These are phyloP conservation scores for Ganoderma sinense DNA, from an alignment of 1,284 basidiomycete genomes.

Conservation along the genomic window DNA sequence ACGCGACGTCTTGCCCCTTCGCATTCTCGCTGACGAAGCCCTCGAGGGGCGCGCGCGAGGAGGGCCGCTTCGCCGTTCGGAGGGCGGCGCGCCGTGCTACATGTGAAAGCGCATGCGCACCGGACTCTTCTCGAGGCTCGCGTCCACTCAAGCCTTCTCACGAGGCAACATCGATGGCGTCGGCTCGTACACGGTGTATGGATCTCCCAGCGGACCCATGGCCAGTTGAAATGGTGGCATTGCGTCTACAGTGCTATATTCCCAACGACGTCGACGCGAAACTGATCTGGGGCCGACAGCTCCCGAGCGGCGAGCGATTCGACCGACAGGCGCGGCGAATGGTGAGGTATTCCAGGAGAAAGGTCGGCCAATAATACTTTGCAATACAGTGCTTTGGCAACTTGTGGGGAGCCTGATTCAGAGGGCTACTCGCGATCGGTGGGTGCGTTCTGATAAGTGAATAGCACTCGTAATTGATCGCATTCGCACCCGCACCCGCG, in stretches of 20 bases:
- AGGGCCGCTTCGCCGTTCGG: too few species aligned
- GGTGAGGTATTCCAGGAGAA: neutral
- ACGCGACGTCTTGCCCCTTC: neutral
- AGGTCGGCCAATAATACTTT: neutral
- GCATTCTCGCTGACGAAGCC: neutral
- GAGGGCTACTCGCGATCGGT: too few species aligned
- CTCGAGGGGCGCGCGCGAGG: neutral
- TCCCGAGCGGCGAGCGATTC: neutral
- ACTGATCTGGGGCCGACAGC: neutral
- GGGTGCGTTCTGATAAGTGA: neutral
- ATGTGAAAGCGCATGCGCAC: neutral
- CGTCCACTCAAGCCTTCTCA: neutral
- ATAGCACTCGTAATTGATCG: neutral
- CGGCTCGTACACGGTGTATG: neutral
- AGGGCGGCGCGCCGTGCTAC: neutral
- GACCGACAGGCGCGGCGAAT: too few species aligned
- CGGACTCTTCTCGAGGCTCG: neutral
- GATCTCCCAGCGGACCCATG: neutral
- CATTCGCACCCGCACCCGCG: neutral
- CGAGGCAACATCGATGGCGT: conserved; percentile 1
- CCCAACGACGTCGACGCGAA: conserved; percentile 1
- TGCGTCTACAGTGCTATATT: neutral
- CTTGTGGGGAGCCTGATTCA: neutral
- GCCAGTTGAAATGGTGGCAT: neutral
- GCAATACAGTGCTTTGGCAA: neutral